Conservation (phyloP, 2,329 filamentous ascomycete species). For the Sclerotinia glacialis region DNA sequence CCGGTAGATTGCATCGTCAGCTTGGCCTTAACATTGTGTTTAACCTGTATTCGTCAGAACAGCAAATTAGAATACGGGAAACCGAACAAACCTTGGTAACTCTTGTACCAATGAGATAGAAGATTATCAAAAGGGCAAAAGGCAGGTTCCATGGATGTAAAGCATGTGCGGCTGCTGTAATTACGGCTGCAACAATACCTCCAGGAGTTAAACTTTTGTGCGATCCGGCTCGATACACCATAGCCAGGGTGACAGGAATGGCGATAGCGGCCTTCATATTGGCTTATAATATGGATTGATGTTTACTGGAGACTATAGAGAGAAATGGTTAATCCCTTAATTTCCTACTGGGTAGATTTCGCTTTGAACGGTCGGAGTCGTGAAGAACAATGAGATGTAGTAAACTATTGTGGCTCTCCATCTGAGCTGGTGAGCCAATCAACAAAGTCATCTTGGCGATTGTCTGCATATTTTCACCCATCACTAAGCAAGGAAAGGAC, state of each 20-base stretch:
- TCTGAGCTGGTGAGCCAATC: background rate
- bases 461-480: background rate
- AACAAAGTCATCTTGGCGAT: background rate
- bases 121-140: conserved; percentile 77
- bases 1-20: conserved; percentile 78
- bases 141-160: conserved; percentile 92
- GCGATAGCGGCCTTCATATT: conserved; percentile 58
- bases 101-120: conserved; percentile 81
- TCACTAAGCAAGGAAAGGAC: background rate
- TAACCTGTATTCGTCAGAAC: conserved; percentile 56
- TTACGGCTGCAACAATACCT: conserved; percentile 67
- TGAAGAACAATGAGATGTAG: conserved; percentile 11
- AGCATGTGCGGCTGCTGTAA: conserved; percentile 78
- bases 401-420: background rate
- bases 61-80: background rate
- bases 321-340: background rate
- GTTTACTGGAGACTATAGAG: background rate
- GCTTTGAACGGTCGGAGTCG: background rate
- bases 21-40: conserved; percentile 78
- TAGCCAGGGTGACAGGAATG: conserved; percentile 54
- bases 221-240: conserved; percentile 66
- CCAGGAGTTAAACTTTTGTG: conserved; percentile 74
- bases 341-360: no score
- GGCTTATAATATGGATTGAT: no score
- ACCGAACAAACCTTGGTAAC: conserved; percentile 70